phyloP scores from a whole-genome alignment of 176 grass and related monocot genomes.

The Otatea glauca region DNA sequence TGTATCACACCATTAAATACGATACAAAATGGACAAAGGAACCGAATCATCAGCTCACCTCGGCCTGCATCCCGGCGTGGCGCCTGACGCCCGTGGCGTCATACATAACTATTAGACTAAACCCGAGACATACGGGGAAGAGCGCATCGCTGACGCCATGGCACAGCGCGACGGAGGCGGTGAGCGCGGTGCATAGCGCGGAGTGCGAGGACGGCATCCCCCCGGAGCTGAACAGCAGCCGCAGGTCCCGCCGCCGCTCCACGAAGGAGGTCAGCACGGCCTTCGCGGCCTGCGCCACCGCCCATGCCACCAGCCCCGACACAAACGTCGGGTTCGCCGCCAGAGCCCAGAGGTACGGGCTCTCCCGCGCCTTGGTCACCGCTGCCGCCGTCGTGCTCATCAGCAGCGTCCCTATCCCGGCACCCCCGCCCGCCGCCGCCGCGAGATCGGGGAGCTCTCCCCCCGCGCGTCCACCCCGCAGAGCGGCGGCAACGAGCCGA shows the following conservation, averaged over 20 bases:
- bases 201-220: conserved; percentile 99
- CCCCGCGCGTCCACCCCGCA: conserved; percentile 46
- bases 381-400: conserved; percentile 94
- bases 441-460: conserved; percentile 58
- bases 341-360: conserved; percentile 68
- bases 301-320: conserved; percentile 84
- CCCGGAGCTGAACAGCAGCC: conserved; percentile 86
- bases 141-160: conserved; percentile 85
- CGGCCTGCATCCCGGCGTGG: conserved; percentile 95
- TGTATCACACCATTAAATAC: background rate
- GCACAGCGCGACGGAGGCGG: conserved; percentile 85
- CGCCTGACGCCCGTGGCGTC: conserved; percentile 92
- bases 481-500: conserved; percentile 39
- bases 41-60: conserved; percentile 57
- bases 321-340: conserved; percentile 91
- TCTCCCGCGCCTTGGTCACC: conserved; percentile 75
- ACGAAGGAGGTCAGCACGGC: conserved; percentile 80
- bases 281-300: conserved; percentile 78
- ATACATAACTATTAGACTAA: conserved; percentile 94
- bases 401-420: conserved; percentile 74
- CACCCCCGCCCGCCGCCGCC: conserved; percentile 32
- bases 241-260: conserved; percentile 78
- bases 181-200: conserved; percentile 88
- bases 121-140: conserved; percentile 93
- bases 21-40: background rate